phyloP scores from a whole-genome alignment of 169 alveolate genomes.

The Fabrea salina region DNA sequence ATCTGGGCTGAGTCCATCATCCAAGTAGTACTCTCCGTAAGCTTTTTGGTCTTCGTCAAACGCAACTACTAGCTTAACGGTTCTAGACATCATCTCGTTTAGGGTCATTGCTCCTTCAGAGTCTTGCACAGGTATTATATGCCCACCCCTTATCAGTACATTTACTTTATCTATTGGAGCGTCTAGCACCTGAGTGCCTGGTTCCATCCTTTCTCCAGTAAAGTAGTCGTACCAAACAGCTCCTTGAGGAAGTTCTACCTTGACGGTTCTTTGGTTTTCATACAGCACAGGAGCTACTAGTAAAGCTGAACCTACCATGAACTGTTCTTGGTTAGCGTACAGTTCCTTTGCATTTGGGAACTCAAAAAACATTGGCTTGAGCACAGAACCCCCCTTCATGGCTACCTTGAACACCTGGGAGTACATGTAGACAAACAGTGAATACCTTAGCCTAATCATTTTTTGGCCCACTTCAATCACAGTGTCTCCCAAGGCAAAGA shows the following conservation, averaged over 20 bases:
- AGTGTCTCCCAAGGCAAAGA: conserved; percentile 41
- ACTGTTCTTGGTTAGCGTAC: conserved; percentile 30
- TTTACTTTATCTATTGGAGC: conserved; percentile 36
- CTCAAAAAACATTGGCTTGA: conserved; percentile 70
- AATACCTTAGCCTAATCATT: conserved; percentile 49
- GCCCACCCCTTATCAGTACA: conserved; percentile 64
- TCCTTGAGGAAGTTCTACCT: conserved; percentile 60
- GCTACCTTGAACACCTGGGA: conserved; percentile 42
- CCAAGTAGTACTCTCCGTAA: conserved; percentile 10
- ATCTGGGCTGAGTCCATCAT: background rate
- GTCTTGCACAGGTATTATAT: conserved; percentile 50
- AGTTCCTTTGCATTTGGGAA: conserved; percentile 57
- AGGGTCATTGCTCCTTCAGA: background rate
- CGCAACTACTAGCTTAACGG: background rate
- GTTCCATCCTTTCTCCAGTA: conserved; percentile 40
- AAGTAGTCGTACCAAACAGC: conserved; percentile 50
- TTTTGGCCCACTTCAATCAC: conserved; percentile 35
- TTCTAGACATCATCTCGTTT: background rate
- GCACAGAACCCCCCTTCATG: conserved; percentile 58
- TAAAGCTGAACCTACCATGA: conserved; percentile 67
- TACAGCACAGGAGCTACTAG: conserved; percentile 38
- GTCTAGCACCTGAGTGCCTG: conserved; percentile 30
- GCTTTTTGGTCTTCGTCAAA: background rate
- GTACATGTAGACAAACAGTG: conserved; percentile 55
- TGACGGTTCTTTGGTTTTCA: background rate